Base-by-base conservation (phyloP, 2,329 filamentous ascomycete species). In the Teratosphaeriaceae sp. region DNA sequence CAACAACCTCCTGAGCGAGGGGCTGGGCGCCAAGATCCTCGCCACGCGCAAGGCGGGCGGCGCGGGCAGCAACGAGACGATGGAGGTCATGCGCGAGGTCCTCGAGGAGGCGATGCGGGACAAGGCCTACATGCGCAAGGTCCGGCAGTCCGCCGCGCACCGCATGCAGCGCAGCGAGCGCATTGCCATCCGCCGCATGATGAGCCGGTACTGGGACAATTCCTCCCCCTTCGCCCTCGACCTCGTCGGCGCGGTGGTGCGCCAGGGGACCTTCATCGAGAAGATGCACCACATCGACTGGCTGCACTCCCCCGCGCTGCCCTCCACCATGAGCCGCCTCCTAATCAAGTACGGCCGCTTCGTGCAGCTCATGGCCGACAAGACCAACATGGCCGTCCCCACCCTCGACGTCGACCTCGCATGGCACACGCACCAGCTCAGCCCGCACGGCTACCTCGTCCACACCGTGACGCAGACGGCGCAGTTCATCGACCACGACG, bases 371-470 rank as follows among this genome's bases (percentile, higher is more conserved):
- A 80, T 87, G 61, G 61, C 62, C 1, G 47, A 57, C 0, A 70
- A 71, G 0, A 51, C 47, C 0, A 59, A 72, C 3, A 66, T 76
- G 12, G 75, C 71, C 0, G 84, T 88, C 1, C 84, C 84, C 0
- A 88, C 84, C 0, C 69, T 88, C 0, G 85, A 88, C 49, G 72
- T 88, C 4, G 84, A 88, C 56, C 67, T 88, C 0, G 83, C 77
- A 0, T 88, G 84, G 84, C 87, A 94, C 59, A 90, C 85, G 0
- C 85, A 90, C 55, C 84, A 90, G 59, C 75, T 90, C 2, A 75
- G 68, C 7, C 82, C 85, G 0, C 55, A 59, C 2, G 56, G 67
- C 3, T 92, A 92, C 64, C 82, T 78, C 53, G 46, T 59, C 2
- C 82, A 76, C 58, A 82, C 76, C 1, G 58, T 72, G 1, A 42